Base-by-base conservation (phyloP, 176 grass and related monocot genomes). In the Oryza meridionalis region DNA sequence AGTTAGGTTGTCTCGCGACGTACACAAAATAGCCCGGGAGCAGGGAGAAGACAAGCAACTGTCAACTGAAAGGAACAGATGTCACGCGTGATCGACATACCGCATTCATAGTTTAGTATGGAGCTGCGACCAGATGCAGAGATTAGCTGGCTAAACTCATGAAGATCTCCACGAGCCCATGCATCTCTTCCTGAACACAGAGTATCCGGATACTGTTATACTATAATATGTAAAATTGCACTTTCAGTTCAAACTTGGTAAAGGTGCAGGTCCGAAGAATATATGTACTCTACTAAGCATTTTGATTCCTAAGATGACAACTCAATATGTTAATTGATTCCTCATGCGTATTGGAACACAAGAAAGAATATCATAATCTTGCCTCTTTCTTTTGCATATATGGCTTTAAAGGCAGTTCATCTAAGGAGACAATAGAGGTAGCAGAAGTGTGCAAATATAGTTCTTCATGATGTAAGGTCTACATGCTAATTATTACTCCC, bases 21-120 rank as follows among this genome's bases (percentile, higher is more conserved):
- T 58, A 43, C 44, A 61, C 9, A 4, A 6, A 14, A 19, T 22
- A 58, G 19, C 14, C 12, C 2, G 3, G n/a, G 11, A 17, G 31
- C 33, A 11, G 32, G 22, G 24, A 27, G 62, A 33, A 7, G 2
- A 45, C 38, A 25, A 44, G 3, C 3, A 15, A 16, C 11, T 75
- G 63, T 27, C 26, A 4, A 37, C 16, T 70, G 70, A 71, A 70
- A 79, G 55, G 29, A 59, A n/a, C n/a, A 79, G 58, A 40, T 59
- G 63, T 31, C 29, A 33, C 35, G 50, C 21, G 24, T 21, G 15
- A 62, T 82, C 13, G 33, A 24, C 88, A 55, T 92, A 95, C 96
- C 96, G 11, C 96, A 98, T 47, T 98, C 96, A 32, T 98, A 98
- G 22, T 95, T 98, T 11, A 95, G 70, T 47, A 98, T 92, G 83